These are phyloP conservation scores for Ganoderma sp. DNA, from an alignment of 1,284 basidiomycete species.

Conservation along the genomic window DNA sequence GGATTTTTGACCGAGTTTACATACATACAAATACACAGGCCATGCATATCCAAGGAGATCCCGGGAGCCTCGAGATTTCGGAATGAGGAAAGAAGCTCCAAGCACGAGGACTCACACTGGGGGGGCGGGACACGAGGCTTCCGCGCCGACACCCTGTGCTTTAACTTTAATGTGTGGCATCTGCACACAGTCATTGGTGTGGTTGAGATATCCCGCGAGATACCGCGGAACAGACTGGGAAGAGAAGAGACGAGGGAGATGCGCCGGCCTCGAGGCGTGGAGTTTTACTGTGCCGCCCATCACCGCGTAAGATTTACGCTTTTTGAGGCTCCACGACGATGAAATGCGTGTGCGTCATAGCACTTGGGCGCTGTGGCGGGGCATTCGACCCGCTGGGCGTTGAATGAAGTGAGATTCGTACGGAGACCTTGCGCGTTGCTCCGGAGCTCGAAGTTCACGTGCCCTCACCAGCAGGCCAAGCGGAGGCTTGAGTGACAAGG, in stretches of 20 bases:
- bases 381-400: background rate
- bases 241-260: background rate
- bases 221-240: background rate
- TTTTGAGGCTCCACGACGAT: background rate
- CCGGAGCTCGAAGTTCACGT: background rate
- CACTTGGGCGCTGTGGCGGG: background rate
- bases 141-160: background rate
- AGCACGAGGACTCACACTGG: background rate
- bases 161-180: background rate
- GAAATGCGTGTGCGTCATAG: background rate
- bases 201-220: background rate
- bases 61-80: background rate
- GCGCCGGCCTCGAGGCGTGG: background rate
- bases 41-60: background rate
- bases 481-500: background rate
- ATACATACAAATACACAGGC: background rate
- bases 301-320: background rate
- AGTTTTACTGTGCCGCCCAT: background rate
- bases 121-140: background rate
- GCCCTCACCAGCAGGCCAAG: background rate
- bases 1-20: conserved; percentile 1
- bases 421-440: background rate
- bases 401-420: background rate
- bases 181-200: background rate
- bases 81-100: background rate